A percentile compares a stretch with the other conserved stretches of the same genome.
These are phyloP conservation scores for Scedosporium minutisporum DNA, from an alignment of 2,329 filamentous ascomycete species.

Conservation along the genomic window DNA sequence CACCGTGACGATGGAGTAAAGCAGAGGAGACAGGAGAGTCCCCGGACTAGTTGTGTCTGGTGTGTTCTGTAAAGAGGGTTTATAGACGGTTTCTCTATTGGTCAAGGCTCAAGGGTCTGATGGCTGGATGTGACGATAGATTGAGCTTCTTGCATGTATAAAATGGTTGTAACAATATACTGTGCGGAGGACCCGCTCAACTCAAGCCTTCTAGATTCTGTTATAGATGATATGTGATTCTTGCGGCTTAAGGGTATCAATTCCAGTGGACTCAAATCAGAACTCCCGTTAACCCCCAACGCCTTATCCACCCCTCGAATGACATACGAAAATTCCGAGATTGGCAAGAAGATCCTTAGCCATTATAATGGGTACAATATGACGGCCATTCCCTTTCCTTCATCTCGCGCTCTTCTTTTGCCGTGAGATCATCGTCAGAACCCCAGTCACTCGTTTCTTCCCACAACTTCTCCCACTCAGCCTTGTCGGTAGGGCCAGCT, in stretches of 20 bases:
- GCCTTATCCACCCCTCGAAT: background rate
- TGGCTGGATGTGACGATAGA: slow-evolving; percentile 16
- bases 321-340: background rate
- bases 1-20: slow-evolving; percentile 82
- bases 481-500: slow-evolving; percentile 43
- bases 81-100: slow-evolving; percentile 3
- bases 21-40: background rate
- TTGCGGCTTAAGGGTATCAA: slow-evolving; percentile 2
- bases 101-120: background rate
- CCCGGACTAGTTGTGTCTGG: background rate
- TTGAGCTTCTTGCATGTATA: slow-evolving; percentile 26
- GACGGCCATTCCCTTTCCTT: slow-evolving; percentile 22
- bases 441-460: slow-evolving; percentile 80
- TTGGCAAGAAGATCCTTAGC: background rate
- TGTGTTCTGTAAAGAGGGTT: background rate
- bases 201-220: background rate
- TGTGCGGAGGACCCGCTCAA: slow-evolving; percentile 10
- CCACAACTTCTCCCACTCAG: slow-evolving; percentile 73
- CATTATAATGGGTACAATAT: slow-evolving; percentile 10
- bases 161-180: slow-evolving; percentile 15
- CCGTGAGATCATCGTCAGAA: slow-evolving; percentile 73
- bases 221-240: background rate
- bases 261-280: background rate
- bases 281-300: background rate
- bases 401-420: slow-evolving; percentile 60